These are phyloP conservation scores for Emericellopsis cladophorae DNA, from an alignment of 2,329 filamentous ascomycete species.

Conservation along the genomic window DNA sequence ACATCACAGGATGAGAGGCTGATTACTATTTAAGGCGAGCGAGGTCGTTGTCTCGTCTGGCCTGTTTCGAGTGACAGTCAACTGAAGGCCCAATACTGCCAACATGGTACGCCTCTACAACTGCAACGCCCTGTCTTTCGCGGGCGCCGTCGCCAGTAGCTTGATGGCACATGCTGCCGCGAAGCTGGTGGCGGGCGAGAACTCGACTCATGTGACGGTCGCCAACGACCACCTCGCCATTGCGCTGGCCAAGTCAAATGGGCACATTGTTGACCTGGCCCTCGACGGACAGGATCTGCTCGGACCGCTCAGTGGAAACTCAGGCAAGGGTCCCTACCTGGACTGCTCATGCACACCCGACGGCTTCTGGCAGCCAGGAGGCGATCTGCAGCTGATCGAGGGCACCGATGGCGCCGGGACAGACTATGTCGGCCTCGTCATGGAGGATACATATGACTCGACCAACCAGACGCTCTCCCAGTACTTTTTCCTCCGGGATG, in stretches of 20 bases:
- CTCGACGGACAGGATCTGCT: conserved; percentile 34
- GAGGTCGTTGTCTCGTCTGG: no score
- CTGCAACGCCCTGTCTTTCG: no score
- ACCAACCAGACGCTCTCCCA: conserved; percentile 49
- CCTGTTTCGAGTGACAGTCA: no score
- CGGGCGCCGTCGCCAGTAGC: no score
- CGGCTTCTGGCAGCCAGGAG: conserved; percentile 46
- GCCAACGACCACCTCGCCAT: conserved; percentile 24
- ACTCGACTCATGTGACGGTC: conserved; percentile 18
- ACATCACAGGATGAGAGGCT: no score
- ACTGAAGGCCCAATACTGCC: no score
- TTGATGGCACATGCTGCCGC: conserved; percentile 4
- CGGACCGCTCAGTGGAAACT: conserved; percentile 19
- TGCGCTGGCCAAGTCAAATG: conserved; percentile 21
- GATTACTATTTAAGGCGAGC: no score
- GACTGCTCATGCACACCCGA: conserved; percentile 50
- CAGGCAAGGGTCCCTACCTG: conserved; percentile 43
- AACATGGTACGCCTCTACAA: no score
- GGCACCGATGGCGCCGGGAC: conserved; percentile 32
- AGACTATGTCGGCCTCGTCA: conserved; percentile 42
- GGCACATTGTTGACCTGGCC: conserved; percentile 20
- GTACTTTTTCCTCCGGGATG: conserved; percentile 51
- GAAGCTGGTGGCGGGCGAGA: conserved; percentile 18
- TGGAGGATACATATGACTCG: conserved; percentile 43
- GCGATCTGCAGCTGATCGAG: conserved; percentile 28